Evolutionary conservation across 257 asterid genomes (phyloP).

Genomic region (Solanum ossicruentum): DNA sequence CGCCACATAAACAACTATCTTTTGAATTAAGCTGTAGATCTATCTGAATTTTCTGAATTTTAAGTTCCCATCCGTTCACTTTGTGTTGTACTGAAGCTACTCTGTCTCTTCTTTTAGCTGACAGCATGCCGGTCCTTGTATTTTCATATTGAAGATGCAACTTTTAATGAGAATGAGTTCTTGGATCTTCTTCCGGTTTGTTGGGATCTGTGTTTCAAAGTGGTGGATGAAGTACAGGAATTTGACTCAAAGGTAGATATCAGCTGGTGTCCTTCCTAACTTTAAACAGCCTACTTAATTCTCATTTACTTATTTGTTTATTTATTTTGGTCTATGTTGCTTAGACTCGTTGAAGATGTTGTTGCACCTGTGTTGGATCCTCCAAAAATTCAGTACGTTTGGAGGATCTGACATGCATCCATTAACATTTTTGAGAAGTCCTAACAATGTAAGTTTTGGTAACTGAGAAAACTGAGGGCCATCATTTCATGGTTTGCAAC

Average conservation of each 20-base stretch:
- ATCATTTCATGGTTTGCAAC: background rate
- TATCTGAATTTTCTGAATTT: slow-evolving; percentile 2
- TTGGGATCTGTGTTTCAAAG: slow-evolving; percentile 83
- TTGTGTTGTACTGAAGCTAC: background rate
- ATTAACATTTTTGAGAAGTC: background rate
- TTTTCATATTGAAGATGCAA: slow-evolving; percentile 91
- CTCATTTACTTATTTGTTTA: background rate
- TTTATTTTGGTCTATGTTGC: background rate
- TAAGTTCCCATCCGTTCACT: background rate
- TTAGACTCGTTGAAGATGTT: background rate
- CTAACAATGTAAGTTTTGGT: background rate
- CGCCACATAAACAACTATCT: background rate
- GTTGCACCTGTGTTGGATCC: background rate
- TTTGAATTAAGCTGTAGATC: background rate
- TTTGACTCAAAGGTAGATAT: slow-evolving; percentile 77
- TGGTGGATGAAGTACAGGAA: slow-evolving; percentile 87
- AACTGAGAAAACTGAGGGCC: background rate
- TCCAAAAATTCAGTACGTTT: too few species aligned
- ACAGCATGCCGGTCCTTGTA: slow-evolving; percentile 88
- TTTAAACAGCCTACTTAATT: background rate
- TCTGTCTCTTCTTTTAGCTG: slow-evolving; percentile 37
- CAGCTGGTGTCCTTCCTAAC: background rate
- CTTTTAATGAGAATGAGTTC: slow-evolving; percentile 77
- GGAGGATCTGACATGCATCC: background rate
- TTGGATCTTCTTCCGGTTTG: slow-evolving; percentile 73